Evolutionary conservation across 495 filamentous ascomycete species (phyloP).

Genomic region (Aspergillus cristatus): DNA sequence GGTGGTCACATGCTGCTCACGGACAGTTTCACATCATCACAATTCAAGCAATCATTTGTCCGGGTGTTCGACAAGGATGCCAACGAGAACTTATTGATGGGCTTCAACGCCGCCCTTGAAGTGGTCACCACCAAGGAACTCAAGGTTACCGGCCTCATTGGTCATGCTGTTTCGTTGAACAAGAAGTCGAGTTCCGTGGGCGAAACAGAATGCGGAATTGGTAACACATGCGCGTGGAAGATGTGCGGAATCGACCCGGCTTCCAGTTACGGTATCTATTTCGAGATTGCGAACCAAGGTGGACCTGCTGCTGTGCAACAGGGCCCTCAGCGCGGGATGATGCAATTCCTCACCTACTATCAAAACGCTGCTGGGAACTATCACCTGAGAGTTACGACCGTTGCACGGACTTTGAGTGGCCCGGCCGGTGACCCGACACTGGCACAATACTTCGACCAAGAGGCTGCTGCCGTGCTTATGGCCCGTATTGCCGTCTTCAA

Average conservation of each 20-base stretch:
- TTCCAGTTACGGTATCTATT: conserved; percentile 92
- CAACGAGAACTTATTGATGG: conserved; percentile 92
- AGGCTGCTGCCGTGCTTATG: conserved; percentile 97
- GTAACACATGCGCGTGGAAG: conserved; percentile 99
- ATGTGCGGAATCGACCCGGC: conserved; percentile 97
- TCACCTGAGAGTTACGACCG: conserved; percentile 91
- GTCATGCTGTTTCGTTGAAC: conserved; percentile 91
- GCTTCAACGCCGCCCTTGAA: conserved; percentile 95
- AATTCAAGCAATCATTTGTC: conserved; percentile 99
- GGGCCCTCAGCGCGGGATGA: conserved; percentile 84
- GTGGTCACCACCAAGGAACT: conserved; percentile 96
- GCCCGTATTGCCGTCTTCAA: conserved; percentile 98
- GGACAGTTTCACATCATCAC: conserved; percentile 97
- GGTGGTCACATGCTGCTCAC: conserved; percentile 98
- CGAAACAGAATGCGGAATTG: conserved; percentile 96
- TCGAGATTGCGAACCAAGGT: conserved; percentile 93
- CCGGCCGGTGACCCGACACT: conserved; percentile 96
- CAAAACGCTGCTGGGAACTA: conserved; percentile 95
- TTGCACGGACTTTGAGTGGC: conserved; percentile 83
- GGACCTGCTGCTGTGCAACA: conserved; percentile 79
- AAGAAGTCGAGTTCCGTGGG: conserved; percentile 97
- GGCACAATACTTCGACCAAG: conserved; percentile 96
- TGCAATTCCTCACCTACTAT: conserved; percentile 99
- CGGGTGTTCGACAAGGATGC: conserved; percentile 95
- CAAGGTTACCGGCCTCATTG: conserved; percentile 97